Base-by-base conservation (phyloP, 331 rosid genomes). In the Cucumis variabilis region DNA sequence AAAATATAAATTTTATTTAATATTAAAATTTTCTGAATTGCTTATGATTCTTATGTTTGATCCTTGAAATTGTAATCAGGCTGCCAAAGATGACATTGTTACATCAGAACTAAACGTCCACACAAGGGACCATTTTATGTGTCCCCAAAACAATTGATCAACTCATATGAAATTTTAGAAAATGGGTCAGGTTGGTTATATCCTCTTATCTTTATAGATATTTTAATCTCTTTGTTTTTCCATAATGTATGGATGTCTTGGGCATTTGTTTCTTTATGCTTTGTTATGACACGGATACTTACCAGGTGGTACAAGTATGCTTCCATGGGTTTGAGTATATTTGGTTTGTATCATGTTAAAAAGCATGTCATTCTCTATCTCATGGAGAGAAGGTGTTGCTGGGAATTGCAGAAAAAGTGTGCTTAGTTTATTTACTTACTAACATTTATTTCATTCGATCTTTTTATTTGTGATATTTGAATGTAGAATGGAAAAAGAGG, bases 61-160 rank as follows among this genome's bases (percentile, higher is more conserved):
- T 79, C 67, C 28, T 88, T 66, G 90, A 93, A 53, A 79, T 27
- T 74, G 5, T 89, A 81, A 46, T 72, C 92, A 95, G 99, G 98
- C 94, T 87, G 98, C 96, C 83, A 97, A 93, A 92, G 99, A 97
- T 92, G 99, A 97, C 75, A 78, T 95, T 79, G 99, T 98, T 89
- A 87, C 93, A 77, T 97, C 82, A 92, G 99, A 82, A 89, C 95
- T 89, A 98, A 97, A 90, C 88, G 95, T 88, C 99, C 99, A 58
- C 93, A 95, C 90, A 97, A 97, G 88, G 99, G 99, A 72, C 98
- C 98, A 68, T 97, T 95, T 92, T 97, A 97, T 88, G 93, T 97
- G 82, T 86, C 98, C 77, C 96, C 99, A 84, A 97, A 87, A 90
- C 96, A 5, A 92, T 97, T 82, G 98, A 97, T 90, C 98, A 97